Evolutionary conservation across 441 rosid species (phyloP), one percentile per base, ranked within the genome.

Genomic region (Raphanus hybrid): DNA sequence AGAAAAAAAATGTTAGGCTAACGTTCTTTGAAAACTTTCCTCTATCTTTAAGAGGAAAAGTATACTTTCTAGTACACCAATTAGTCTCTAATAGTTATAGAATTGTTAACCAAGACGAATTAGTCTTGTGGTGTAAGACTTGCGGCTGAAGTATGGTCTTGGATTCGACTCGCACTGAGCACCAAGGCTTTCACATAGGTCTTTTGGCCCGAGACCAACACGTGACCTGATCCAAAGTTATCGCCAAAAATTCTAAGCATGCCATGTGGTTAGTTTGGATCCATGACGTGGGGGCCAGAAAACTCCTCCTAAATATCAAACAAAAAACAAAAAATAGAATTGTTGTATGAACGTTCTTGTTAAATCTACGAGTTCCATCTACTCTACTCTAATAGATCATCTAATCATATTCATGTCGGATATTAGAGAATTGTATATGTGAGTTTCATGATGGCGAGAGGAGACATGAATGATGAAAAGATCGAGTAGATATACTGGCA

Each of bases 391-490:
- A 34, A 18, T 71, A 5, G 7, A 43, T 54, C 58, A 54, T 37
- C 35, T 14, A 52, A 11, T 54, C 45, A 77, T 32, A 27, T 11
- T 59, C 8, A 64, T 70, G 71, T 45, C 16, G 71, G 61, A 71
- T n/a, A 65, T 34, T 16, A 62, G 64, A 76, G 45, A 64, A 54
- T 59, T 77, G 6, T 57, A 29, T 63, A 14, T 57, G 29, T 35
- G 68, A 59, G 18, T 62, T 66, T 48, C 69, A 50, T 3, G 64
- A 58, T 59, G 72, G 34, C 9, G 68, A 66, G 54, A 60, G 39
- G 75, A 55, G 80, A 35, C 72, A 58, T 71, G 61, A 77, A 29
- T 54, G 75, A 71, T 39, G 79, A 63, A 69, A 61, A 61, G 63
- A 69, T 62, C 57, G 16, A 29, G 43, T 29, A 55, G 41, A 64